phyloP scores from a whole-genome alignment of 73 alveolate genomes.

The Tetrahymena elliotti region DNA sequence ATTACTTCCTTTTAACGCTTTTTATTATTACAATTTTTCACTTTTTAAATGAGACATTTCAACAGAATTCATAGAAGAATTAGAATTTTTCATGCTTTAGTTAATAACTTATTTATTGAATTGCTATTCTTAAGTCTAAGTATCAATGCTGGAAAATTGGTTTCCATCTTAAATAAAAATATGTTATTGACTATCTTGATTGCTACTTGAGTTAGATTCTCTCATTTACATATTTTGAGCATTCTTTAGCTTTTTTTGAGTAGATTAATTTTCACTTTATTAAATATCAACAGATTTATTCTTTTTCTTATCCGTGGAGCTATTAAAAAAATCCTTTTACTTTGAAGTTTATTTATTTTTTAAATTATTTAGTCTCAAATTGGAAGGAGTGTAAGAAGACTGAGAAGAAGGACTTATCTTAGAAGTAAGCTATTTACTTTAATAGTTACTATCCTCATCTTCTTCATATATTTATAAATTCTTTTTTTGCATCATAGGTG shows the following conservation, averaged over 20 bases:
- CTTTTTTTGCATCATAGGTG: neutral
- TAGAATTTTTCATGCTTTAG: neutral
- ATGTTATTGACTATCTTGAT: neutral
- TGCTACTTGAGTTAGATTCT: neutral
- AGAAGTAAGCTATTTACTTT: neutral
- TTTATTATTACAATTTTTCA: too few species aligned
- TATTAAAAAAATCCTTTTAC: neutral
- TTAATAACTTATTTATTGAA: too few species aligned
- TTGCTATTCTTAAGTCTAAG: neutral
- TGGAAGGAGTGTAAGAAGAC: neutral
- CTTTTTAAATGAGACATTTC: neutral
- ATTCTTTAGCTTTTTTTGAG: neutral
- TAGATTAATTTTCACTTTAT: neutral
- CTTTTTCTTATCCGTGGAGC: neutral
- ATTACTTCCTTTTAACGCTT: neutral
- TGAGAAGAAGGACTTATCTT: neutral
- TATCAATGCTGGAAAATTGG: neutral
- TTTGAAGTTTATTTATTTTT: neutral
- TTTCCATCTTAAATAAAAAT: neutral
- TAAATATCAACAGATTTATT: neutral
- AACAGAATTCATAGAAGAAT: neutral
- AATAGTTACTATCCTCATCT: neutral
- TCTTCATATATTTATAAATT: neutral
- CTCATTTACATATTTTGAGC: neutral
- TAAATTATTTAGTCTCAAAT: neutral